Conservation (phyloP, 345 rosid genomes). For the Carallia pectinifolia region DNA sequence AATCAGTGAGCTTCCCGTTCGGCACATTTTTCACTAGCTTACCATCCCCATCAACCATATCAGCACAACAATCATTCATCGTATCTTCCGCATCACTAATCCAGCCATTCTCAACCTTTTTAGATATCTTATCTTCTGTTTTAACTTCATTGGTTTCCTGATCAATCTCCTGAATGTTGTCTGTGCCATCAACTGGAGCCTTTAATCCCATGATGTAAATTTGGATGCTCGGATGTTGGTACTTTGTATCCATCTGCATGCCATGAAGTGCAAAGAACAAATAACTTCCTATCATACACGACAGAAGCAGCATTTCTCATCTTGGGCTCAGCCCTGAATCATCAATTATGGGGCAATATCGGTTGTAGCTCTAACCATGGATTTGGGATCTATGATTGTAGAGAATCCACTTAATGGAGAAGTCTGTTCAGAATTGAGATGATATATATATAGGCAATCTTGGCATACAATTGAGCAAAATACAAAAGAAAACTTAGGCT, state of each 20-base stretch:
- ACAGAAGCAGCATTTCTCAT: neutral
- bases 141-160: conserved; percentile 30
- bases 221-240: conserved; percentile 89
- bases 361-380: neutral
- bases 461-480: neutral
- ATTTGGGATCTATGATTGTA: neutral
- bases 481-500: neutral
- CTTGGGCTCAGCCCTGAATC: neutral
- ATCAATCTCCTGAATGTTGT: conserved; percentile 15
- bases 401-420: neutral
- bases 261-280: neutral
- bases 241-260: conserved; percentile 72
- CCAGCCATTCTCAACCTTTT: conserved; percentile 18
- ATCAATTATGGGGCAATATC: neutral
- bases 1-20: conserved; percentile 59
- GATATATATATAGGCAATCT: too few relatives aligned
- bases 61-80: conserved; percentile 22
- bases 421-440: too few relatives aligned
- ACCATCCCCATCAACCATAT: conserved; percentile 30
- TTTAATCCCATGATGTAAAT: conserved; percentile 69
- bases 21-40: conserved; percentile 31
- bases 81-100: conserved; percentile 13
- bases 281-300: neutral
- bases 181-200: conserved; percentile 31
- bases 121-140: conserved; percentile 19